A percentile compares a stretch with the other conserved stretches of the same genome.
phyloP scores from a whole-genome alignment of 1,284 basidiomycete genomes.

The Malassezia slooffiae region DNA sequence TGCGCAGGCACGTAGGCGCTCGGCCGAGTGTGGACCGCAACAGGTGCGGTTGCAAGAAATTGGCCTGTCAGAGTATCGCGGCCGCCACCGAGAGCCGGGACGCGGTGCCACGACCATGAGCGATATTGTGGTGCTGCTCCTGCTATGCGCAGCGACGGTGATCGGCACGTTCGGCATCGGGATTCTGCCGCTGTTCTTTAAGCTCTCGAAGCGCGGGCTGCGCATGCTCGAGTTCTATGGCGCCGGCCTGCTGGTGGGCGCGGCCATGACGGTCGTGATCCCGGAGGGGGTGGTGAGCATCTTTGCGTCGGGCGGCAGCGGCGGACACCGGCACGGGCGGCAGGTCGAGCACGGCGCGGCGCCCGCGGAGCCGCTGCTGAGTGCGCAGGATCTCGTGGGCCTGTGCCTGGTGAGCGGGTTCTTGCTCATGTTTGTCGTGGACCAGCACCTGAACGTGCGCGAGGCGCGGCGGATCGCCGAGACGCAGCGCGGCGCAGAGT shows the following conservation, averaged over 20 bases:
- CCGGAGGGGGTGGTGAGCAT: constrained; percentile 30
- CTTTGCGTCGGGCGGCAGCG: constrained; percentile 6
- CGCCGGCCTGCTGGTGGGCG: constrained; percentile 40
- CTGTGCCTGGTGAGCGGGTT: constrained; percentile 34
- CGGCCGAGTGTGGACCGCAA: too few species aligned
- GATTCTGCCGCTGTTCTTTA: constrained; percentile 28
- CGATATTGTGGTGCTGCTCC: constrained; percentile 1
- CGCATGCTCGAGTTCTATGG: constrained; percentile 38
- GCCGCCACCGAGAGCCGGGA: too few species aligned
- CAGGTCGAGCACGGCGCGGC: too few species aligned
- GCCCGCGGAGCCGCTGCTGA: background rate
- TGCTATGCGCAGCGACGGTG: constrained; percentile 21
- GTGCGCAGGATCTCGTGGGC: constrained; percentile 27
- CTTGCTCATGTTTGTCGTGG: constrained; percentile 35
- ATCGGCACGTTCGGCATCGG: constrained; percentile 36
- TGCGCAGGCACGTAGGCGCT: too few species aligned
- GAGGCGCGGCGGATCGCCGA: too few species aligned
- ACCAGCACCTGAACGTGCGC: constrained; percentile 15
- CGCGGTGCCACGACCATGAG: constrained; percentile 2
- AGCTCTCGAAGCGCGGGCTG: constrained; percentile 28
- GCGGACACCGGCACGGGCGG: background rate
- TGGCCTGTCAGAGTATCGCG: too few species aligned
- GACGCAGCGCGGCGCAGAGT: background rate
- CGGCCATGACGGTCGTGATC: constrained; percentile 40
- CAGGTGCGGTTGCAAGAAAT: too few species aligned